A percentile compares a stretch with the other conserved stretches of the same genome.
These are phyloP conservation scores for Simplicillium sp. DNA, from an alignment of 2,329 filamentous ascomycete genomes.

Conservation along the genomic window DNA sequence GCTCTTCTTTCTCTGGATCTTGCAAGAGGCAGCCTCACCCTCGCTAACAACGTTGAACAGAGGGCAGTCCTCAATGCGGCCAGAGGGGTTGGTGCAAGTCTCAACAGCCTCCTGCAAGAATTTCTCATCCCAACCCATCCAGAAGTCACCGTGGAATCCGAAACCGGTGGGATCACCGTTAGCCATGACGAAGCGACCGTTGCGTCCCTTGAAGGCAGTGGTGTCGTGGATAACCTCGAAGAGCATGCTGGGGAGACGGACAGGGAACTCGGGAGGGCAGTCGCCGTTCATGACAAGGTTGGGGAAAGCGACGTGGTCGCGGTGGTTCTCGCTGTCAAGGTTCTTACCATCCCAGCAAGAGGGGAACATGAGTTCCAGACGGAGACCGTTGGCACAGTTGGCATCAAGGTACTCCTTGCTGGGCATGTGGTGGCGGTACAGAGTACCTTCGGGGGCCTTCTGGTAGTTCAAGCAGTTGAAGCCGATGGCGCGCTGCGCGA, in stretches of 20 bases:
- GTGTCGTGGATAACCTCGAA: constrained; percentile 84
- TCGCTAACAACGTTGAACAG: constrained; percentile 64
- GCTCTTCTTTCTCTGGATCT: constrained; percentile 33
- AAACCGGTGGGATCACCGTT: constrained; percentile 73
- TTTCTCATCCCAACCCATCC: constrained; percentile 63
- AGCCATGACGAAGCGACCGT: constrained; percentile 64
- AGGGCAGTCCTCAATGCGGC: constrained; percentile 62
- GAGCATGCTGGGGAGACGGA: constrained; percentile 65
- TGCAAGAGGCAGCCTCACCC: constrained; percentile 47
- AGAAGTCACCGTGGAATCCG: constrained; percentile 73
- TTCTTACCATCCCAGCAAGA: constrained; percentile 76
- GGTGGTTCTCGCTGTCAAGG: constrained; percentile 43
- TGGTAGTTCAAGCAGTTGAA: constrained; percentile 93
- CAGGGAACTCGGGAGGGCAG: constrained; percentile 61
- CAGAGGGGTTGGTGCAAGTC: constrained; percentile 62
- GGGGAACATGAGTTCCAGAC: constrained; percentile 79
- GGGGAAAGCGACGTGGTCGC: constrained; percentile 68
- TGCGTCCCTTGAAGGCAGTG: constrained; percentile 47
- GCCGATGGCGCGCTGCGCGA: constrained; percentile 74
- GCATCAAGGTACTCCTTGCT: constrained; percentile 70
- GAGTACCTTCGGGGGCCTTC: constrained; percentile 55
- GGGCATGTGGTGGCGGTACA: constrained; percentile 75
- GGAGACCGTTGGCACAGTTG: constrained; percentile 73
- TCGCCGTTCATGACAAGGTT: constrained; percentile 64
- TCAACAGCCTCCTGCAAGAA: constrained; percentile 66